A percentile compares a stretch with the other conserved stretches of the same genome.
Evolutionary conservation across 2,329 filamentous ascomycete genomes (phyloP).

Genomic region (Beauveria caledonica): DNA sequence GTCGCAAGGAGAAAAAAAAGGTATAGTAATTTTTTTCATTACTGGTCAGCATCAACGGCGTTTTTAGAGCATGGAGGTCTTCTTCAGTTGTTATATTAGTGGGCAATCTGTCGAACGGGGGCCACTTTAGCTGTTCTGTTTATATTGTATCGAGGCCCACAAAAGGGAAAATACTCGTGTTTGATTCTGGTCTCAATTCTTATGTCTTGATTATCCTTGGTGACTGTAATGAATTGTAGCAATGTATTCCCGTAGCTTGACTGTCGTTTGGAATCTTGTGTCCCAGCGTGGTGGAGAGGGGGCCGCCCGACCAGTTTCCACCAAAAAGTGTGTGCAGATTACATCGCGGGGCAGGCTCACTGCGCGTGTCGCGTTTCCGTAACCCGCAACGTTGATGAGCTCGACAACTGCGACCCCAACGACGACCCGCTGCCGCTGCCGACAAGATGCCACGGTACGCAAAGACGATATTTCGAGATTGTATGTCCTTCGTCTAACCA

Average conservation of each 20-base stretch:
- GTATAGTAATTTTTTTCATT: conserved; percentile 11
- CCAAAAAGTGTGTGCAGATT: background rate
- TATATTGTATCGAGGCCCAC: conserved; percentile 1
- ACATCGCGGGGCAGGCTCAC: conserved; percentile 1
- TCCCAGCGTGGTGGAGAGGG: background rate
- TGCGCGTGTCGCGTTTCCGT: conserved; percentile 8
- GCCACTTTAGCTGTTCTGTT: conserved; percentile 2
- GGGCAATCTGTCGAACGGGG: conserved; percentile 6
- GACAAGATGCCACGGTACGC: conserved; percentile 21
- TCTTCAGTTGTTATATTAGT: conserved; percentile 10
- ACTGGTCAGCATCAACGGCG: conserved; percentile 11
- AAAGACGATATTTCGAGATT: background rate
- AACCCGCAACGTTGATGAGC: background rate
- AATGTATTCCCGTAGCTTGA: too few relatives aligned
- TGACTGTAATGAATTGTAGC: background rate
- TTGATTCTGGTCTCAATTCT: background rate
- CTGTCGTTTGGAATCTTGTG: background rate
- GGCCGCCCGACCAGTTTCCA: background rate
- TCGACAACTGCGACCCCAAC: background rate
- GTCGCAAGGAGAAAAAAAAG: conserved; percentile 10
- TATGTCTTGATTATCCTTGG: background rate
- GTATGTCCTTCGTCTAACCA: background rate
- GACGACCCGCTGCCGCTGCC: background rate
- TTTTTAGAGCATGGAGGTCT: conserved; percentile 10
- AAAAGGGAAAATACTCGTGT: conserved; percentile 1